Evolutionary conservation across 148 eudicot species (phyloP).

Genomic region (Camellia granthamiana): DNA sequence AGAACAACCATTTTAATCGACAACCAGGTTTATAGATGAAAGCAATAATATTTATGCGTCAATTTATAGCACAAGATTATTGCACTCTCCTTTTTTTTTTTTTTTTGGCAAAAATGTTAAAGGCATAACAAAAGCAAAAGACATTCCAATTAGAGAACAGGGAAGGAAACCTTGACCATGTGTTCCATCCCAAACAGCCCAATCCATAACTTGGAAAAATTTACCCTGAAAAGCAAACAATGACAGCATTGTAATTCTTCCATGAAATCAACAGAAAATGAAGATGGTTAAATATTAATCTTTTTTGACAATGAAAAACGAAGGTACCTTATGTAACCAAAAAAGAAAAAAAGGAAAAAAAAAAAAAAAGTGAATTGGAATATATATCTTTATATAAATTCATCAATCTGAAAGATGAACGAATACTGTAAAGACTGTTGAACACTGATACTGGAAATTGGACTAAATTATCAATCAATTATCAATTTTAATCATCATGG

Average conservation of each 20-base stretch:
- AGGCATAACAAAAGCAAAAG: background rate
- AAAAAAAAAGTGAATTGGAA: background rate
- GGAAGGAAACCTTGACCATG: slow-evolving; percentile 29
- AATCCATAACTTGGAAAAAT: slow-evolving; percentile 48
- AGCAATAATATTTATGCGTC: background rate
- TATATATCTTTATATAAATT: background rate
- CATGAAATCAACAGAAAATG: background rate
- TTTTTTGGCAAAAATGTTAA: background rate
- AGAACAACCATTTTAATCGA: slow-evolving; percentile 13
- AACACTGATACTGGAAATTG: background rate
- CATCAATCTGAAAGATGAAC: background rate
- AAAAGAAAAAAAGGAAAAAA: background rate
- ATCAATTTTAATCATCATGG: background rate
- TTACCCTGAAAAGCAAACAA: slow-evolving; percentile 19
- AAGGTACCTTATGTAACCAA: background rate
- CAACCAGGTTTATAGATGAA: background rate
- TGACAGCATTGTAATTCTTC: slow-evolving; percentile 16
- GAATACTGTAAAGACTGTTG: background rate
- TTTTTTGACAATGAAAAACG: background rate
- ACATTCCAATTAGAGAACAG: background rate
- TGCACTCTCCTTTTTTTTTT: background rate
- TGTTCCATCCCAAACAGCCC: slow-evolving; percentile 38
- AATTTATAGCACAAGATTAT: background rate
- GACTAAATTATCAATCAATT: background rate
- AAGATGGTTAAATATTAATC: background rate